Conservation (phyloP, 75 land plant species). For the Selaginella moellendorffii region DNA sequence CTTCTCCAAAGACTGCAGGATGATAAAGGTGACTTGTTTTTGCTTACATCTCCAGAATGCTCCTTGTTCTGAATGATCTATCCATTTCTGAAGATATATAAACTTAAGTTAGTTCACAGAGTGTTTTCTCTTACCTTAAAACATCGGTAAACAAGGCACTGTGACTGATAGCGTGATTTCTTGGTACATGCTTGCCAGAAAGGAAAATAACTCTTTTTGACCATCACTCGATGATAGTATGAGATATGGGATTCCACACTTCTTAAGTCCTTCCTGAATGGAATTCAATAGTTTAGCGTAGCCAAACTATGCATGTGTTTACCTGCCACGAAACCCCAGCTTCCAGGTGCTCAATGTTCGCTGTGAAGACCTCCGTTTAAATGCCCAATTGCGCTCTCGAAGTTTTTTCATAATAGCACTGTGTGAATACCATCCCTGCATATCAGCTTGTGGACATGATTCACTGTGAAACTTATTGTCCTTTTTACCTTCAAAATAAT, state of each 20-base stretch:
- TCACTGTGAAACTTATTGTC: background rate
- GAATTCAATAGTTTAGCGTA: background rate
- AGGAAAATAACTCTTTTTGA: conserved; percentile 2
- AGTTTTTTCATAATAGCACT: background rate
- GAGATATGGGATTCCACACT: background rate
- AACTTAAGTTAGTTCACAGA: background rate
- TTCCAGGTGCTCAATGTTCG: conserved; percentile 3
- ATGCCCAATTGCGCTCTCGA: background rate
- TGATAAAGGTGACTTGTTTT: conserved; percentile 1
- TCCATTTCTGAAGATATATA: conserved; percentile 4
- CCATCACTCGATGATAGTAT: background rate
- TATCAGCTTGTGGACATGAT: background rate
- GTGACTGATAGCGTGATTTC: conserved; percentile 7
- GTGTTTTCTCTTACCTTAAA: conserved; percentile 1
- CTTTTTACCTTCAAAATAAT: conserved; percentile 7
- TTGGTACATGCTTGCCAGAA: conserved; percentile 7
- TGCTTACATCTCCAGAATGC: conserved; percentile 10
- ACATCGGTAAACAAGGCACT: conserved; percentile 7
- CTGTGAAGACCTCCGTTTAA: background rate
- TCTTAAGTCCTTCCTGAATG: background rate
- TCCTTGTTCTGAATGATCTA: conserved; percentile 4
- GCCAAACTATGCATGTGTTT: background rate
- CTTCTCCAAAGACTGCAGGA: conserved; percentile 13
- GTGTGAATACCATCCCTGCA: background rate
- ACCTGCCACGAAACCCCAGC: background rate